Percentiles rank a stretch among this genome's conserved stretches.
phyloP scores from a whole-genome alignment of 441 rosid species.

The Gossypium schwendimanii region DNA sequence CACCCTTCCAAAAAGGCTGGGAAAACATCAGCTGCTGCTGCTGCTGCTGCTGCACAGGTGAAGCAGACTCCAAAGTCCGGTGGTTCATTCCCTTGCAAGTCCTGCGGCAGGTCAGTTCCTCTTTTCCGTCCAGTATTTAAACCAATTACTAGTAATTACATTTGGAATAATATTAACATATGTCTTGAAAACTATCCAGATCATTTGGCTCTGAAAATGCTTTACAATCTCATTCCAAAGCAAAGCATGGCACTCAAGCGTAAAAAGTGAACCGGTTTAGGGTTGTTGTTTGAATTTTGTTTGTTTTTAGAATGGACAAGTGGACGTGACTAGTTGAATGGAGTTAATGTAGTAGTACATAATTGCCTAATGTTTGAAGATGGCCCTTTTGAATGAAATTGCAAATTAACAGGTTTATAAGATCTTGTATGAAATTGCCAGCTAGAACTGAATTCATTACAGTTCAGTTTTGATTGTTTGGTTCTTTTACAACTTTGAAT shows the following conservation, averaged over 20 bases:
- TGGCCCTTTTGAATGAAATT: background rate
- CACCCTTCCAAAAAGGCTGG: slow-evolving; percentile 56
- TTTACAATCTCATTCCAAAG: slow-evolving; percentile 66
- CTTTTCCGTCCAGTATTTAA: background rate
- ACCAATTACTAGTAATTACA: background rate
- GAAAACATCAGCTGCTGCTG: slow-evolving; percentile 34
- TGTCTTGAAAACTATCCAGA: slow-evolving; percentile 18
- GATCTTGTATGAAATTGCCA: background rate
- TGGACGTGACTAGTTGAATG: background rate
- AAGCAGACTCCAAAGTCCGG: slow-evolving; percentile 41
- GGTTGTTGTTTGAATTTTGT: background rate
- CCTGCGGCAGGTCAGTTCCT: slow-evolving; percentile 47
- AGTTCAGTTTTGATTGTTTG: background rate
- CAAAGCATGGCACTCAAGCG: slow-evolving; percentile 51
- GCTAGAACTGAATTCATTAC: background rate
- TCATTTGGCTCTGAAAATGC: slow-evolving; percentile 61
- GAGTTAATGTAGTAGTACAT: background rate
- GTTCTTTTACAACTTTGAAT: background rate
- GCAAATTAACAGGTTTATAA: background rate
- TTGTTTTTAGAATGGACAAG: background rate
- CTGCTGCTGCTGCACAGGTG: slow-evolving; percentile 18
- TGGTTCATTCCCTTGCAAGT: slow-evolving; percentile 38
- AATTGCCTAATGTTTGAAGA: background rate
- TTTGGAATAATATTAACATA: background rate
- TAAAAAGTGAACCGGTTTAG: slow-evolving; percentile 3